Base-by-base conservation (phyloP, 805 yeast genomes). In the Yarrowia sp. region DNA sequence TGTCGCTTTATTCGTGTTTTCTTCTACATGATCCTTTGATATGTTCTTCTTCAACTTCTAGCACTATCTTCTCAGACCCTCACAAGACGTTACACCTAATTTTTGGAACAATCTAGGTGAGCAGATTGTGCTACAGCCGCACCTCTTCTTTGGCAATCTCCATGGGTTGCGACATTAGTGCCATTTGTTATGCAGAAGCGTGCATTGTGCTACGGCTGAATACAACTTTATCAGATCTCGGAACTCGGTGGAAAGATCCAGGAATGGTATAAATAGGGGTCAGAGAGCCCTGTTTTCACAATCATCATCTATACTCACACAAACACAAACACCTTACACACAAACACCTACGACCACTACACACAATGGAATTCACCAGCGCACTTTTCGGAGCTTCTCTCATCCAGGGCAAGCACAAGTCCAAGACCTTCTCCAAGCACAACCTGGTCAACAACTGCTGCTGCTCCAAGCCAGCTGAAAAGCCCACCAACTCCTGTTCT, bases 381-480 rank as follows among this genome's bases (percentile, higher is more conserved):
- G 34, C 50, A n/a, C 13, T 46, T 4, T 46, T 47, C 20, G 52
- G 52, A 47, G 52, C 52, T 30, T 30, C 38, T 9, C 38, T 47
- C 19, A 15, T 47, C 38, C 14, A 8, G 13, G 4, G 34, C 50
- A 46, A 24, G 50, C 17, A 13, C 50, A 47, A 15, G 33, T 3
- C n/a, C 12, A 47, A 15, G 33, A 13, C n/a, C 12, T 4, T 8
- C 9, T 10, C 20, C n/a, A 24, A 30, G 19, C 19, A 47, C 52
- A 47, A 47, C 14, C 52, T 47, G 38, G 52, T 30, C 52, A 47
- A 47, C 52, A 30, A 5, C 38, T 47, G 52, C 19, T 47, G 52
- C 13, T 30, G 52, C 34, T 47, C 52, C 38, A 30, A 30, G 36
- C 38, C 52, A 8, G 36, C 17, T n/a, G 34, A 47, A 4, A 47